Conservation (phyloP, 2,329 filamentous ascomycete genomes). For the Blastomyces parvus region DNA sequence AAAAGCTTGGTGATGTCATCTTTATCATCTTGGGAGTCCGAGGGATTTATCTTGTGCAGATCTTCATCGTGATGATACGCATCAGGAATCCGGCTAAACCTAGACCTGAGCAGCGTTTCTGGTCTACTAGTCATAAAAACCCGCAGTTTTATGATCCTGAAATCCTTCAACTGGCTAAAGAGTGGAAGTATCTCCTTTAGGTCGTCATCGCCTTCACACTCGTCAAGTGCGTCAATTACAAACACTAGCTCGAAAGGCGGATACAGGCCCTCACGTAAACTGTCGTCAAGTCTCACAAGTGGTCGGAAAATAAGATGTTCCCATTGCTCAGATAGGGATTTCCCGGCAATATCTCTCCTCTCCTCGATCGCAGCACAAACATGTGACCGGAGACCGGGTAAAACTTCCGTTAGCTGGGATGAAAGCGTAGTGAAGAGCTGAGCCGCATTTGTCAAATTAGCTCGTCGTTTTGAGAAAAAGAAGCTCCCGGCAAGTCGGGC, state of each 20-base stretch:
- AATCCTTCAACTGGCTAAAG: slow-evolving; percentile 13
- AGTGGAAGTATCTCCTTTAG: slow-evolving; percentile 19
- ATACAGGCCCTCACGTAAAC: background rate
- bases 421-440: slow-evolving; percentile 4
- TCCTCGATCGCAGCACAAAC: slow-evolving; percentile 18
- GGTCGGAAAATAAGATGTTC: slow-evolving; percentile 19
- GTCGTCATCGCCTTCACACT: slow-evolving; percentile 21
- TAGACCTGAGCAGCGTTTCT: slow-evolving; percentile 17
- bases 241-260: slow-evolving; percentile 9
- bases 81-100: slow-evolving; percentile 17
- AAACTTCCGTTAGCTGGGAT: background rate
- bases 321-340: slow-evolving; percentile 20
- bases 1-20: slow-evolving; percentile 22
- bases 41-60: slow-evolving; percentile 18
- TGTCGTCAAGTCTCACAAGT: slow-evolving; percentile 12
- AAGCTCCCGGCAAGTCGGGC: slow-evolving; percentile 18
- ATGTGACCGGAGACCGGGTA: slow-evolving; percentile 20
- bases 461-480: slow-evolving; percentile 20
- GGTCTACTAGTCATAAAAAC: slow-evolving; percentile 26
- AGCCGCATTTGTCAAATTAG: slow-evolving; percentile 2
- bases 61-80: slow-evolving; percentile 16
- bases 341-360: slow-evolving; percentile 20
- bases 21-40: slow-evolving; percentile 13
- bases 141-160: slow-evolving; percentile 15
- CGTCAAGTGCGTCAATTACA: slow-evolving; percentile 25